Percentiles rank a stretch among this genome's conserved stretches.
phyloP scores from a whole-genome alignment of 2,329 filamentous ascomycete genomes.

The Colletotrichum falcatum region DNA sequence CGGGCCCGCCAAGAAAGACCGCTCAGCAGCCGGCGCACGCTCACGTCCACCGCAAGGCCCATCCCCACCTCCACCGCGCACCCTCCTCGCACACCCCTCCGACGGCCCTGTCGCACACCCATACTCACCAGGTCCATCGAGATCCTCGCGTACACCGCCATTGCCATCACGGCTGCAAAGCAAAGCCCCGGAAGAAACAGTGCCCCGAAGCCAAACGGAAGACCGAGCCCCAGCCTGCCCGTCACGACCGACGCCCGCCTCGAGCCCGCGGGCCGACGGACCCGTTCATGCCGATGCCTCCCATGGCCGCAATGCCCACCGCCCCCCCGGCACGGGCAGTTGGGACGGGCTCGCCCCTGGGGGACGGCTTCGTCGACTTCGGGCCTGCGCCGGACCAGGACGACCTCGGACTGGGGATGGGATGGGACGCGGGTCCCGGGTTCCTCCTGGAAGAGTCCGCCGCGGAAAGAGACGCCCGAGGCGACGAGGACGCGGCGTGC shows the following conservation, averaged over 20 bases:
- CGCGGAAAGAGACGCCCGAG: not conserved
- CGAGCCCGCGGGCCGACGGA: not conserved
- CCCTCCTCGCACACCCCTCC: not conserved
- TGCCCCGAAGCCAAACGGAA: not conserved
- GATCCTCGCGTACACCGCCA: constrained; percentile 25
- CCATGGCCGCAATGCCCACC: constrained; percentile 25
- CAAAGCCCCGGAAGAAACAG: not conserved
- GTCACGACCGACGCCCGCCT: not conserved
- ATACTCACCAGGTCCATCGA: not conserved
- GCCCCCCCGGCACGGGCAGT: constrained; percentile 16
- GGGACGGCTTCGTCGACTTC: constrained; percentile 36
- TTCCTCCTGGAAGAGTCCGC: constrained; percentile 17
- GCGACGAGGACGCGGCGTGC: constrained; percentile 10
- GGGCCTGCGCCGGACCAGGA: constrained; percentile 28
- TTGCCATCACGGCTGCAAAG: constrained; percentile 3
- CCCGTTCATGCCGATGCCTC: constrained; percentile 28
- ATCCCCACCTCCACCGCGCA: not conserved
- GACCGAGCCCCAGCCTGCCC: not conserved
- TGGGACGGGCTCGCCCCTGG: constrained; percentile 6
- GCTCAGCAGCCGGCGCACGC: too few relatives aligned
- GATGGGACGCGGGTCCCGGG: constrained; percentile 17
- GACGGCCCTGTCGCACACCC: not conserved
- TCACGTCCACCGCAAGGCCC: not conserved
- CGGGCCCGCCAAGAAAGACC: not conserved
- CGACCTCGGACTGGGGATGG: constrained; percentile 25